phyloP scores from a whole-genome alignment of 805 yeast species.

The Candida chilensis region DNA sequence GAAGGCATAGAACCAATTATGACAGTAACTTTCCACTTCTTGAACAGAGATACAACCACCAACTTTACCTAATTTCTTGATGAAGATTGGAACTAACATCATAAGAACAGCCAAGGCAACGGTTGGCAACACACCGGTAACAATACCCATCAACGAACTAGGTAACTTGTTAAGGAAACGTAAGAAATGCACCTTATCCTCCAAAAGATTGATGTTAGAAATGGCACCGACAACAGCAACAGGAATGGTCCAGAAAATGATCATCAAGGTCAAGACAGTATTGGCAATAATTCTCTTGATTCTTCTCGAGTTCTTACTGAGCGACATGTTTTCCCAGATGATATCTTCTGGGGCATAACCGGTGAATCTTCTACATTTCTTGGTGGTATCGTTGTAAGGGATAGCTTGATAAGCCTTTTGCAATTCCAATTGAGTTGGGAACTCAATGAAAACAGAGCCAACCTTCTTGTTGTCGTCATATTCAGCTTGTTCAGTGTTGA shows the following conservation, averaged over 20 bases:
- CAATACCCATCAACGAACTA: slow-evolving; percentile 57
- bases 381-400: slow-evolving; percentile 42
- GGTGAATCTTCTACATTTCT: slow-evolving; percentile 37
- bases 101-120: slow-evolving; percentile 72
- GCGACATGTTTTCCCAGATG: slow-evolving; percentile 69
- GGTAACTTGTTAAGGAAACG: slow-evolving; percentile 74
- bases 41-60: slow-evolving; percentile 68
- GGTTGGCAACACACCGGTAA: slow-evolving; percentile 84
- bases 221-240: slow-evolving; percentile 96
- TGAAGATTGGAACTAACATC: slow-evolving; percentile 80
- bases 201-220: slow-evolving; percentile 75
- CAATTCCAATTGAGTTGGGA: slow-evolving; percentile 77
- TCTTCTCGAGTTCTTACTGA: slow-evolving; percentile 47
- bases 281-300: slow-evolving; percentile 50
- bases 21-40: slow-evolving; percentile 72
- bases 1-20: slow-evolving; percentile 84
- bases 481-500: slow-evolving; percentile 45
- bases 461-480: slow-evolving; percentile 41
- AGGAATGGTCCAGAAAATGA: slow-evolving; percentile 93
- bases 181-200: slow-evolving; percentile 64
- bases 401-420: slow-evolving; percentile 85
- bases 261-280: slow-evolving; percentile 53
- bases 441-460: slow-evolving; percentile 73
- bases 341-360: slow-evolving; percentile 78
- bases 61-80: slow-evolving; percentile 65